Conservation (phyloP, 805 yeast genomes). For the Clavispora fructus region DNA sequence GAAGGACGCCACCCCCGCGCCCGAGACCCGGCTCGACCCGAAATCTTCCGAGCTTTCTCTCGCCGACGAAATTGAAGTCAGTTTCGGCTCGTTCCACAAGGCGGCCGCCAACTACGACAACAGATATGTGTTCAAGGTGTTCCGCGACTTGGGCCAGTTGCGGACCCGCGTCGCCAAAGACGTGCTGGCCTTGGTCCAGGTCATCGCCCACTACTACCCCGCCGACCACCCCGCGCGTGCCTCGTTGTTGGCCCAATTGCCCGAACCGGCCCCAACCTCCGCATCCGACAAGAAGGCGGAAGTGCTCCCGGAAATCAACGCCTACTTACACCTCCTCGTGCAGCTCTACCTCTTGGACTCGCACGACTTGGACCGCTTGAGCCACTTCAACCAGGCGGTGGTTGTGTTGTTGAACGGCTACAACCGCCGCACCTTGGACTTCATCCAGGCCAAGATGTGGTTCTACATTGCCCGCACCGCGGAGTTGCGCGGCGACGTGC, state of each 20-base stretch:
- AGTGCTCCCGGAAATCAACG: constrained; percentile 72
- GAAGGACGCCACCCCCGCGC: constrained; percentile 11
- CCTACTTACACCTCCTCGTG: constrained; percentile 71
- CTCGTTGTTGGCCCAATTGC: constrained; percentile 25
- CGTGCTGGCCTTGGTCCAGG: constrained; percentile 44
- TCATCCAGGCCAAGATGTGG: constrained; percentile 87
- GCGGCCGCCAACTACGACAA: constrained; percentile 76
- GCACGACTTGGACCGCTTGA: constrained; percentile 43
- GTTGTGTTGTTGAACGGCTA: constrained; percentile 53
- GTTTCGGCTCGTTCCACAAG: constrained; percentile 48
- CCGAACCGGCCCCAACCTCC: constrained; percentile 24
- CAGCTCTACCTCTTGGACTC: constrained; percentile 73
- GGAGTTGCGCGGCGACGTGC: constrained; percentile 53
- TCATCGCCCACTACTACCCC: constrained; percentile 56
- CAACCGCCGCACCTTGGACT: constrained; percentile 80
- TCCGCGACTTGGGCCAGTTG: constrained; percentile 74
- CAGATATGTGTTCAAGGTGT: constrained; percentile 77
- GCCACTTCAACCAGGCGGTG: constrained; percentile 48
- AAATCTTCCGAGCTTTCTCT: constrained; percentile 9
- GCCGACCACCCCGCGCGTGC: constrained; percentile 37
- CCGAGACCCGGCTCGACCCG: constrained; percentile 3
- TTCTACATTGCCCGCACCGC: constrained; percentile 73
- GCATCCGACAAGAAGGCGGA: constrained; percentile 12
- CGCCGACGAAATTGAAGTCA: constrained; percentile 34
- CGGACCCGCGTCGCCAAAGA: constrained; percentile 55